These are phyloP conservation scores for Neoboletus subvelutipes DNA, from an alignment of 768 basidiomycete species.

Conservation along the genomic window DNA sequence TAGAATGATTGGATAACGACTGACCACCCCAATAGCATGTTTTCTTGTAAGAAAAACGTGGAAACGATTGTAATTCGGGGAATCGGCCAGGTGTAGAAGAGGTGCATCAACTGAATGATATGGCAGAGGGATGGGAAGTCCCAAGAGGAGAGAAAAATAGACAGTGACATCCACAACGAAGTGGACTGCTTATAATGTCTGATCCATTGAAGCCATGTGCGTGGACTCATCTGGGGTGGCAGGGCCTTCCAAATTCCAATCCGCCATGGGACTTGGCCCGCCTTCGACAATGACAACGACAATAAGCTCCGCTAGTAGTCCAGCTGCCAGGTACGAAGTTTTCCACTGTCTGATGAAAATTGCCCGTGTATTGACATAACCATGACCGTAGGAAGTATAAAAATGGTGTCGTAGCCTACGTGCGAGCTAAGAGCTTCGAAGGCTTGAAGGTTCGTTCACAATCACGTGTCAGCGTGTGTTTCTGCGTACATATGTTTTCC, in stretches of 20 bases:
- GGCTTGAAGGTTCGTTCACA: too few relatives aligned
- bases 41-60: too few relatives aligned
- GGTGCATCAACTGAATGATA: background rate
- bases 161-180: background rate
- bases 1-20: background rate
- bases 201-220: background rate
- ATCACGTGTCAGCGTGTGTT: too few relatives aligned
- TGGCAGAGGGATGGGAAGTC: background rate
- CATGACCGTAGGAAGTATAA: background rate
- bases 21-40: too few relatives aligned
- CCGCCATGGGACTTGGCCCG: too few relatives aligned
- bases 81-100: background rate
- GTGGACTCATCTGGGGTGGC: background rate
- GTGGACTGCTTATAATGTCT: background rate
- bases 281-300: background rate
- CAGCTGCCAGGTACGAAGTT: background rate
- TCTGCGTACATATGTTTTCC: too few relatives aligned
- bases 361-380: background rate
- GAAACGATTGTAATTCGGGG: background rate
- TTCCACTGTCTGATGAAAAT: background rate
- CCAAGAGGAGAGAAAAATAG: background rate
- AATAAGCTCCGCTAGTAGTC: background rate
- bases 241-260: too few relatives aligned
- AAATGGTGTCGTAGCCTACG: background rate
- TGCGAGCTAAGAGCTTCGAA: too few relatives aligned